Evolutionary conservation across 352 stramenopile species (phyloP), one percentile per base, ranked within the genome.

Genomic region (Globisporangium spinosum): DNA sequence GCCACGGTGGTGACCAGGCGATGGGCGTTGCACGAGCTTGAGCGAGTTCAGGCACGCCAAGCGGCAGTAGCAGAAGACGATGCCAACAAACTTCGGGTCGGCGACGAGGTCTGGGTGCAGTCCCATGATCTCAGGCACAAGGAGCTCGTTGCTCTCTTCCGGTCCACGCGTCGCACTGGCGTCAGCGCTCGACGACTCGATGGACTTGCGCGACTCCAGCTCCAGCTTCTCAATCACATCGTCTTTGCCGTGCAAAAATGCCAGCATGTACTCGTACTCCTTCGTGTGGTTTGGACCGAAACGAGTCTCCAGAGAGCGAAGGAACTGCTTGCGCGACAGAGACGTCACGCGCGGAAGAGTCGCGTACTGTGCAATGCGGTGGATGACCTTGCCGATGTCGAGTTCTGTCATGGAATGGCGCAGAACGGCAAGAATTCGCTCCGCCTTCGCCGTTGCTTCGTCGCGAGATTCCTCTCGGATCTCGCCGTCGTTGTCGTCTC

Each of bases 341-440:
- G 75, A 70, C 49, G 82, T 94, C 57, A 93, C 83, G n/a, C 82
- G 79, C 25, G 86, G 86, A 22, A 90, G 80, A 62, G 85, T 91
- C 3, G 88, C 83, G 67, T 91, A 94, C 64, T 93, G 83, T 23
- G 83, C 85, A 58, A 93, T 80, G 56, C 87, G 86, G 51, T 93
- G 85, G 54, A 93, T 85, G 7, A 95, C 81, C 63, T 89, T 87
- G 67, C 87, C 83, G 32, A 93, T 93, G 69, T 91, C 80, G 10
- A 93, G 73, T 58, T 95, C 88, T 32, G 81, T 93, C 83, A 95
- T 91, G 65, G 85, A 91, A 70, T 93, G 83, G 12, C 88, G 85
- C 47, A 95, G 59, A 53, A 93, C 76, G 4, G 84, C 83, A 59
- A 95, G 78, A 49, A 95, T 89, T 47, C 77, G 74, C 76, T 95